Conservation (phyloP, 176 grass and related monocot genomes). For the Carex cristatella region DNA sequence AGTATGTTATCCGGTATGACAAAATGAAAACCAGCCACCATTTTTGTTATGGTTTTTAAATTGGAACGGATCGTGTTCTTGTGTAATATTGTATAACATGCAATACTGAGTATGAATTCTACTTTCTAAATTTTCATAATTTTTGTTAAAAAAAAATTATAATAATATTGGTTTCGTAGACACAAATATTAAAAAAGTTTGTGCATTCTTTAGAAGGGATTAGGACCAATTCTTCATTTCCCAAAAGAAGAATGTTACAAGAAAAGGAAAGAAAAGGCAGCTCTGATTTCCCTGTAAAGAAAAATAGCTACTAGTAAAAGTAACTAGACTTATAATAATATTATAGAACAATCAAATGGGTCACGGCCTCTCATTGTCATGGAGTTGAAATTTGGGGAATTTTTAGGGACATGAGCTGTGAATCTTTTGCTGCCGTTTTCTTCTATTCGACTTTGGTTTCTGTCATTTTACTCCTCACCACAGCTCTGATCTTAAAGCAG, state of each 20-base stretch:
- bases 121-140: too few relatives aligned
- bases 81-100: too few relatives aligned
- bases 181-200: too few relatives aligned
- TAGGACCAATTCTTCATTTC: not conserved
- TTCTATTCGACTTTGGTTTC: not conserved
- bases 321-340: not conserved
- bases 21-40: too few relatives aligned
- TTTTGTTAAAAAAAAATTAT: too few relatives aligned
- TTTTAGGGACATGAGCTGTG: not conserved
- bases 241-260: not conserved
- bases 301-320: not conserved
- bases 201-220: not conserved
- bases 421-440: not conserved
- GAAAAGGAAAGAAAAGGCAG: not conserved
- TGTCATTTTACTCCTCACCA: not conserved
- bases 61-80: too few relatives aligned
- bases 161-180: too few relatives aligned
- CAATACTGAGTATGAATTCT: too few relatives aligned
- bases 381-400: not conserved
- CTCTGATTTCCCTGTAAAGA: not conserved
- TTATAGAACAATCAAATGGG: not conserved
- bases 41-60: too few relatives aligned
- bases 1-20: too few relatives aligned
- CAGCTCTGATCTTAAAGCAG: not conserved
- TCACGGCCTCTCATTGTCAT: not conserved